Evolutionary conservation across 768 basidiomycete species (phyloP).

Genomic region (Tremella fuciformis): DNA sequence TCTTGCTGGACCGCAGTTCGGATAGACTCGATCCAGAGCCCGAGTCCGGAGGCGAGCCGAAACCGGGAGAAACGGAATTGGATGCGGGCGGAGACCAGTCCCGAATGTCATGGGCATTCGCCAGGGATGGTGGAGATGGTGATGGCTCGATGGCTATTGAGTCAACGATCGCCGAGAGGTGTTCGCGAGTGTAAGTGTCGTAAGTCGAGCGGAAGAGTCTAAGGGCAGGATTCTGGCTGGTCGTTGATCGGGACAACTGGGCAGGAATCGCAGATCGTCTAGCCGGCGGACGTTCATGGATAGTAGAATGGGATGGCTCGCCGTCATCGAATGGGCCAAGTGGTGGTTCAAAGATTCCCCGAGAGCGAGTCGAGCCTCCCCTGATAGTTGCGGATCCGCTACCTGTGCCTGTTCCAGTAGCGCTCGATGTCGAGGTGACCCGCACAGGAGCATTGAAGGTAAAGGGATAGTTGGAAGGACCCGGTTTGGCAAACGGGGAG

Average conservation of each 20-base stretch:
- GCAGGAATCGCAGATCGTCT: neutral
- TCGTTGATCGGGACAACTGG: neutral
- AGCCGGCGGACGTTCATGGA: conserved; percentile 8
- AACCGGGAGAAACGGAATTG: conserved; percentile 11
- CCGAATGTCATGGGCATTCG: conserved; percentile 12
- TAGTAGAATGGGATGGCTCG: conserved; percentile 28
- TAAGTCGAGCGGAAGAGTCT: conserved; percentile 86
- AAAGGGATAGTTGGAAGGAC: conserved; percentile 29
- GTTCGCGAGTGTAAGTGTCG: conserved; percentile 92
- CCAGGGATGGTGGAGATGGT: conserved; percentile 29
- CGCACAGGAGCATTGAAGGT: conserved; percentile 31
- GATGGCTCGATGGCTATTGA: conserved; percentile 66
- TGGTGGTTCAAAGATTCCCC: conserved; percentile 17
- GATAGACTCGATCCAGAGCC: conserved; percentile 21
- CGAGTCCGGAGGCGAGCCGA: neutral
- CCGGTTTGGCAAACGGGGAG: conserved; percentile 33
- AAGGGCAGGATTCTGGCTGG: conserved; percentile 19
- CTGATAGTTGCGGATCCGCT: conserved; percentile 16
- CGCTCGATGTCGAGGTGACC: conserved; percentile 7
- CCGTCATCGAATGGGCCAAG: conserved; percentile 18
- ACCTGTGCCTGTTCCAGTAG: conserved; percentile 1
- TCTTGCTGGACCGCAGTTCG: conserved; percentile 21
- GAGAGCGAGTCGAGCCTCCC: conserved; percentile 7
- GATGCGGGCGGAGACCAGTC: conserved; percentile 26
- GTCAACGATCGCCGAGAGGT: conserved; percentile 89